Base-by-base conservation (phyloP, 495 filamentous ascomycete genomes). In the Penicillium roqueforti region DNA sequence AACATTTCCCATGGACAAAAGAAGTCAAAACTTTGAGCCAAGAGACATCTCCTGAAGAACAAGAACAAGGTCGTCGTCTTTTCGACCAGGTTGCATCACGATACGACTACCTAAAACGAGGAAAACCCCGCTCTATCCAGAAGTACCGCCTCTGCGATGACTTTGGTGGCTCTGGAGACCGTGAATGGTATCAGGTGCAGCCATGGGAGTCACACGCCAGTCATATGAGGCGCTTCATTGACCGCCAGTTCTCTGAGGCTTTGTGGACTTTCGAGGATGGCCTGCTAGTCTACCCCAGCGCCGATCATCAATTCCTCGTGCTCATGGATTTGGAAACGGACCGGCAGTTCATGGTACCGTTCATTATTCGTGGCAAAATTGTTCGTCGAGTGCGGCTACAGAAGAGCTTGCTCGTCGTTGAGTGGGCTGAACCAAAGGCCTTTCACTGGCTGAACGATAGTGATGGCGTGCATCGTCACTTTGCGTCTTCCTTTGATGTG, bases 241-340 rank as follows among this genome's bases (percentile, higher is more conserved):
- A 78, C 53, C 71, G 80, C 46, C 70, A 75, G 68, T 85, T 73
- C 68, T 75, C 62, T 23, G 73, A 87, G 56, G 69, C 82, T 5
- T 66, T 76, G 8, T 88, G 85, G 85, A 80, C 74, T 36, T 81
- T 80, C 59, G 81, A 80, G 43, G 79, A 83, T 37, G 81, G 79
- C 0, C 54, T 87, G 9, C 47, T 87, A 25, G 79, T 86, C 16
- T 87, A 79, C 56, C 80, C 79, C 7, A 76, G 70, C 42, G 64
- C 61, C 0, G 54, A 68, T 11, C 58, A 70, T 34, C 63, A 72
- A 16, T 56, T 67, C 44, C 79, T 84, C 54, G 71, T 78, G 5
- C 65, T 83, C 6, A 66, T 80, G 54, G 85, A 88, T 60, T 60
- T 85, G 11, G 68, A 73, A 26, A 76, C 70, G 16, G 67, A 76